Base-by-base conservation (phyloP, 352 stramenopile species). In the Pythium pectinolyticum region DNA sequence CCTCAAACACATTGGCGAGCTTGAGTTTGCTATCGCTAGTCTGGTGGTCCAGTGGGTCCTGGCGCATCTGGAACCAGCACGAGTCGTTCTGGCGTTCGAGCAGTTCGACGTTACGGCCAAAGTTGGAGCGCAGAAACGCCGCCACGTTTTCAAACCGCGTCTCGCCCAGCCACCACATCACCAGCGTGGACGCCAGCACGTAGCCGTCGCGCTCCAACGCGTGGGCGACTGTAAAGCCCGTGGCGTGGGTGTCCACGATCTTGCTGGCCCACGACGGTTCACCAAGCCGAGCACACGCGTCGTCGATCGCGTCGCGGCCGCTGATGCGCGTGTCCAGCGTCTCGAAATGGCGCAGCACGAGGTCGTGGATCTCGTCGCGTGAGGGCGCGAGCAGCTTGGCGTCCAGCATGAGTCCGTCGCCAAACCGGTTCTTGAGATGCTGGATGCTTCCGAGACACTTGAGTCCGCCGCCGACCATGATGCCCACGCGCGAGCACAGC, bases 341-440 rank as follows among this genome's bases (percentile, higher is more conserved):
- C 14, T 68, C 55, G 45, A 66, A 78, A 35, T 78, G 45, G 9
- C 52, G 59, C 28, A 66, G 25, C 14, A 45, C 45, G 12, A 69
- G 54, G 17, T 57, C 58, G 19, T n/a, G n/a, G 9, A 76, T 48
- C 9, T 95, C 80, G 19, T 53, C 17, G 0, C 27, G 39, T 8
- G 57, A 39, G 0, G 72, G 59, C 2, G 69, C 22, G 1, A 61
- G 41, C 11, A 84, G 43, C 66, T 90, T 90, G 30, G 66, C 58
- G 43, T 90, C 80, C 7, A 98, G 69, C 69, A 97, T 80, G 53
- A 94, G 95, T 2, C 92, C 96, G 46, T 95, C 71, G 27, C 94
- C 96, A 66, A 98, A 98, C 17, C 90, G 91, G 61, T 61, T 86
- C 78, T 98, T 98, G 50, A 98, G 66, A 63, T 98, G 90, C 78